A percentile compares a stretch with the other conserved stretches of the same genome.
phyloP scores from a whole-genome alignment of 1,284 basidiomycete genomes.

The Peniophora sp. region DNA sequence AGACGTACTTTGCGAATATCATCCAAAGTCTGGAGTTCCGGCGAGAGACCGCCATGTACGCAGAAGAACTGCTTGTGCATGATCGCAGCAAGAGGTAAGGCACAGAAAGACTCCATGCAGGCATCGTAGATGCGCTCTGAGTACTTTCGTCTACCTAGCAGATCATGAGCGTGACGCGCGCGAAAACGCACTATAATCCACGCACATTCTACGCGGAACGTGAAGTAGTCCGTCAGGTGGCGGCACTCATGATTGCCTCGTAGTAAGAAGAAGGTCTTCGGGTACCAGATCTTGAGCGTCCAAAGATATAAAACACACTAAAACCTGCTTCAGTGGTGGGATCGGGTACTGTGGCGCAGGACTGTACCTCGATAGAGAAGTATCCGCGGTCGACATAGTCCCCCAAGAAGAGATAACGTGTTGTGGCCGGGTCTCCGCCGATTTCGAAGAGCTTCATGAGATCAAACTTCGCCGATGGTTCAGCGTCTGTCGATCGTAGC shows the following conservation, averaged over 20 bases:
- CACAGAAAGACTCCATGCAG: constrained; percentile 91
- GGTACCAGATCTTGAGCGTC: constrained; percentile 90
- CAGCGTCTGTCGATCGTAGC: background rate
- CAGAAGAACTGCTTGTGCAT: constrained; percentile 99
- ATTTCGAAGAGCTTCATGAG: constrained; percentile 95
- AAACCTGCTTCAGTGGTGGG: constrained; percentile 7
- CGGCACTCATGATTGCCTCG: constrained; percentile 90
- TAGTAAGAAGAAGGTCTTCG: constrained; percentile 83
- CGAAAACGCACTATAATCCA: constrained; percentile 8
- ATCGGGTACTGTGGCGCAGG: background rate
- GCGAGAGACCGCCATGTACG: constrained; percentile 89
- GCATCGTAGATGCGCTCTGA: constrained; percentile 86
- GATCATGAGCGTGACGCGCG: constrained; percentile 1
- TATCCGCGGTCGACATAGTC: constrained; percentile 95
- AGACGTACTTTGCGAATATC: constrained; percentile 68
- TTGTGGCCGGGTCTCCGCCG: constrained; percentile 87
- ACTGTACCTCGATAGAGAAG: constrained; percentile 79
- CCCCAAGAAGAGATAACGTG: constrained; percentile 88
- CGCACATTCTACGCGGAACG: constrained; percentile 86
- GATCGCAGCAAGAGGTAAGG: constrained; percentile 84
- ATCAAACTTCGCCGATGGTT: constrained; percentile 57
- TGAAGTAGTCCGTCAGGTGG: constrained; percentile 84
- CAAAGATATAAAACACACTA: constrained; percentile 88
- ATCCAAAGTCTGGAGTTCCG: constrained; percentile 86
- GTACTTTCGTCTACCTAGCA: constrained; percentile 85